phyloP scores from a whole-genome alignment of 116 monocot genomes.

The Cymodocea nodosa region DNA sequence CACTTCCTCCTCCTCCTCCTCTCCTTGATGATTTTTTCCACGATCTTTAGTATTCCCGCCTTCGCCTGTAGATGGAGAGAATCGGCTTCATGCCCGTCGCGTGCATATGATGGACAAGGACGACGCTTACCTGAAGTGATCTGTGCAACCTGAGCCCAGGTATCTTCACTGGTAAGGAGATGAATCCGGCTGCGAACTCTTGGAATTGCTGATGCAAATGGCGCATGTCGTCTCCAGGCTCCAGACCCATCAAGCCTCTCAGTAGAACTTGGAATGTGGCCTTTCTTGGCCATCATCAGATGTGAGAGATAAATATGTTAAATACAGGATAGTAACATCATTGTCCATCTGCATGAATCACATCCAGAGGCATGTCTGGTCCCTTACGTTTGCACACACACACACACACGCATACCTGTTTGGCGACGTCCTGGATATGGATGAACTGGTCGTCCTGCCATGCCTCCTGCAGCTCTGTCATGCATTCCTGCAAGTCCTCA shows the following conservation, averaged over 20 bases:
- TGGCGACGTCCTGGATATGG: constrained; percentile 61
- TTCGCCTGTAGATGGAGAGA: constrained; percentile 39
- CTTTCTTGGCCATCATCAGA: too few species aligned
- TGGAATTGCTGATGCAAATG: constrained; percentile 57
- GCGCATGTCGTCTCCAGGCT: constrained; percentile 49
- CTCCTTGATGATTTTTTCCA: constrained; percentile 44
- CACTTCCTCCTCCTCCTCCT: constrained; percentile 39
- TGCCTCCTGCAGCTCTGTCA: constrained; percentile 16
- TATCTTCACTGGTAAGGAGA: constrained; percentile 71
- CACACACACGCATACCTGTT: constrained; percentile 26
- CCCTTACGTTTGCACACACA: too few species aligned
- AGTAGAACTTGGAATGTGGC: constrained; percentile 73
- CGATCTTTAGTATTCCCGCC: constrained; percentile 46
- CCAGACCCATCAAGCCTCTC: constrained; percentile 54
- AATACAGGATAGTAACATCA: too few species aligned
- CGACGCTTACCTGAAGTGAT: constrained; percentile 49
- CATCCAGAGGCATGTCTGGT: too few species aligned
- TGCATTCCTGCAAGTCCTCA: constrained; percentile 40
- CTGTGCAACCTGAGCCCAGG: constrained; percentile 62
- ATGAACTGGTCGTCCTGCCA: constrained; percentile 50
- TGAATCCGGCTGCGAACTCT: constrained; percentile 75
- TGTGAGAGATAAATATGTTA: too few species aligned
- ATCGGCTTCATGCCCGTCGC: too few species aligned
- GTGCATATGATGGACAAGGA: too few species aligned
- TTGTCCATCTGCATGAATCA: too few species aligned